Evolutionary conservation across 768 basidiomycete genomes (phyloP).

Genomic region (Leucosporidium scottii): DNA sequence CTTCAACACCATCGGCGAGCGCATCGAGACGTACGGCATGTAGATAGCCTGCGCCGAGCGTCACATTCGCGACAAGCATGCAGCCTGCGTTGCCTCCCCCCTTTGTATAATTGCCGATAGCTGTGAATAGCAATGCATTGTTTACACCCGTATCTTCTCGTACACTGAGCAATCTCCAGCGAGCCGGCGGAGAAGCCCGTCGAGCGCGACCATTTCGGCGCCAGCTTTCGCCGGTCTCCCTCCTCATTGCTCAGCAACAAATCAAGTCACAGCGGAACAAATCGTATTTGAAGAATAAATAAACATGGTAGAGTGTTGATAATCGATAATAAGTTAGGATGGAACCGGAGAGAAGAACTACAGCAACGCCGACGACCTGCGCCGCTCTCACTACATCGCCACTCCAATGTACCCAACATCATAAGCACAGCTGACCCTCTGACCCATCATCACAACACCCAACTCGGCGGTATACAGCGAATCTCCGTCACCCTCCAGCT

Average conservation of each 20-base stretch:
- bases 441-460: neutral
- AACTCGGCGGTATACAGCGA: neutral
- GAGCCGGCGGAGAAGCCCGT: too few species aligned
- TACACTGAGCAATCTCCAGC: too few species aligned
- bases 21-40: conserved; percentile 23
- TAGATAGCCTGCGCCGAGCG: neutral
- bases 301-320: neutral
- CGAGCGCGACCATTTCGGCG: too few species aligned
- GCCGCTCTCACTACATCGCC: neutral
- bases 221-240: too few species aligned
- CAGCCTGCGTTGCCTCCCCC: too few species aligned
- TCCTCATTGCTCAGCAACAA: neutral
- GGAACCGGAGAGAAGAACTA: too few species aligned
- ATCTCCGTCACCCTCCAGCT: neutral
- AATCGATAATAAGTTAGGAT: neutral
- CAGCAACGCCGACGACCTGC: too few species aligned
- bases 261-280: too few species aligned
- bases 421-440: neutral
- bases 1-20: conserved; percentile 17
- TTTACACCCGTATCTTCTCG: too few species aligned
- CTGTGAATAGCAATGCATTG: too few species aligned
- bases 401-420: neutral
- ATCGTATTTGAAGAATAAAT: neutral
- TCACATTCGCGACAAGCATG: too few species aligned
- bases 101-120: neutral